Evolutionary conservation across 139 green algal species (phyloP).

Genomic region (Chlorella sp.): DNA sequence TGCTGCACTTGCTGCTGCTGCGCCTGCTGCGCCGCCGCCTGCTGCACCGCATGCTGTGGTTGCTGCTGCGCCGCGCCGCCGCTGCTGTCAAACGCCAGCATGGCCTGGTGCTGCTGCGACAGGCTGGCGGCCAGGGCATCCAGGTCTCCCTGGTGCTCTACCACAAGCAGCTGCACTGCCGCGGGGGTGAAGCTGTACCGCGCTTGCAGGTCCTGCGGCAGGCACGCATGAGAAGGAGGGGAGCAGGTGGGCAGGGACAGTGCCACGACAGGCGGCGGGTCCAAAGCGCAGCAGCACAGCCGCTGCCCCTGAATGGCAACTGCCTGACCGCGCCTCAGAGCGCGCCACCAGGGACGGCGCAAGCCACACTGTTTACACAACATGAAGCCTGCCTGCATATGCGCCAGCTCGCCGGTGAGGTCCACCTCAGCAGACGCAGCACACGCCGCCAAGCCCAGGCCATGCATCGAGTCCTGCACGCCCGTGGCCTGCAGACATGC

Average conservation of each 20-base stretch:
- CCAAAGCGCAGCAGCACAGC: not conserved
- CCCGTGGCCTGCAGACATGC: slow-evolving; percentile 9
- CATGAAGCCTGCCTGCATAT: slow-evolving; percentile 11
- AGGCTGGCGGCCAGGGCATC: slow-evolving; percentile 19
- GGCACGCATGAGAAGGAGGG: not conserved
- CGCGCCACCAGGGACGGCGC: not conserved
- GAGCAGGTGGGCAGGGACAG: too few relatives aligned
- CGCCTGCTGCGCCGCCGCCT: not conserved
- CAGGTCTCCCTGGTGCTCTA: slow-evolving; percentile 28
- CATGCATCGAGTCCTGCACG: slow-evolving; percentile 25
- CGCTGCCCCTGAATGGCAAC: not conserved
- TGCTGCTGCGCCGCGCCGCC: slow-evolving; percentile 1
- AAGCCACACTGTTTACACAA: not conserved
- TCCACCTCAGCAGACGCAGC: slow-evolving; percentile 42
- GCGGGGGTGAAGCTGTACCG: slow-evolving; percentile 15
- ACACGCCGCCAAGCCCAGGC: not conserved
- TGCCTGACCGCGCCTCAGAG: not conserved
- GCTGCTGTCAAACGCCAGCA: slow-evolving; percentile 24
- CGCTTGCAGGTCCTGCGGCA: slow-evolving; percentile 15
- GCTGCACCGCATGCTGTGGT: not conserved
- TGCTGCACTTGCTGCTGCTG: not conserved
- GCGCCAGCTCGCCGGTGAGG: slow-evolving; percentile 47
- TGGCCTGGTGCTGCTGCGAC: slow-evolving; percentile 21
- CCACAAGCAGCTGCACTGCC: not conserved
- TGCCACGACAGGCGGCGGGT: not conserved